Percentiles rank a stretch among this genome's conserved stretches.
phyloP scores from a whole-genome alignment of 805 yeast genomes.

The Nakazawaea laoshanensis region DNA sequence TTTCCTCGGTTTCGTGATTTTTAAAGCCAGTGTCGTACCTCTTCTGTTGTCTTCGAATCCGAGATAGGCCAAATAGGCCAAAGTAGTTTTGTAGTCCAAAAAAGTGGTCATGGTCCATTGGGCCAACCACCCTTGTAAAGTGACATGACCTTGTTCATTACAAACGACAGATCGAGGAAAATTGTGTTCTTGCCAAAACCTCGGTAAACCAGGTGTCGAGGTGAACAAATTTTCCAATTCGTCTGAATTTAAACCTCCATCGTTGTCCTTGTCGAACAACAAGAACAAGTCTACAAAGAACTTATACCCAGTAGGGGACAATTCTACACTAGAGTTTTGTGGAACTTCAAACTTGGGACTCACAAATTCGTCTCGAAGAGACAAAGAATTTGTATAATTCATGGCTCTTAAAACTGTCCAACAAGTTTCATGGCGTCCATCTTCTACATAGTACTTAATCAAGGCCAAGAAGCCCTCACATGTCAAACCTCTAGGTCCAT shows the following conservation, averaged over 20 bases:
- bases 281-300: constrained; percentile 87
- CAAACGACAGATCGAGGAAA: constrained; percentile 87
- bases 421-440: constrained; percentile 91
- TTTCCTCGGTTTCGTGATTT: constrained; percentile 76
- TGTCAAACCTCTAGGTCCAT: constrained; percentile 46
- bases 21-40: constrained; percentile 43
- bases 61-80: constrained; percentile 81
- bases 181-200: constrained; percentile 73
- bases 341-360: constrained; percentile 75
- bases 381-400: constrained; percentile 86
- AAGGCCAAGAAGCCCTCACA: constrained; percentile 69
- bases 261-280: constrained; percentile 88
- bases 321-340: constrained; percentile 71
- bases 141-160: constrained; percentile 82
- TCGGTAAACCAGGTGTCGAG: constrained; percentile 92
- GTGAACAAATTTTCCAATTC: constrained; percentile 66
- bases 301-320: constrained; percentile 86
- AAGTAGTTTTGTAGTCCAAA: constrained; percentile 72
- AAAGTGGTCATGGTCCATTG: constrained; percentile 98
- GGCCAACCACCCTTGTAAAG: constrained; percentile 97
- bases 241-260: constrained; percentile 79
- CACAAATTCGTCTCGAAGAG: constrained; percentile 72
- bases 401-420: constrained; percentile 92
- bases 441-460: constrained; percentile 77
- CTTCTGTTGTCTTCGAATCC: constrained; percentile 54